A percentile compares a stretch with the other conserved stretches of the same genome.
Evolutionary conservation across 2,329 filamentous ascomycete genomes (phyloP).

Genomic region (Grosmannia huntii): DNA sequence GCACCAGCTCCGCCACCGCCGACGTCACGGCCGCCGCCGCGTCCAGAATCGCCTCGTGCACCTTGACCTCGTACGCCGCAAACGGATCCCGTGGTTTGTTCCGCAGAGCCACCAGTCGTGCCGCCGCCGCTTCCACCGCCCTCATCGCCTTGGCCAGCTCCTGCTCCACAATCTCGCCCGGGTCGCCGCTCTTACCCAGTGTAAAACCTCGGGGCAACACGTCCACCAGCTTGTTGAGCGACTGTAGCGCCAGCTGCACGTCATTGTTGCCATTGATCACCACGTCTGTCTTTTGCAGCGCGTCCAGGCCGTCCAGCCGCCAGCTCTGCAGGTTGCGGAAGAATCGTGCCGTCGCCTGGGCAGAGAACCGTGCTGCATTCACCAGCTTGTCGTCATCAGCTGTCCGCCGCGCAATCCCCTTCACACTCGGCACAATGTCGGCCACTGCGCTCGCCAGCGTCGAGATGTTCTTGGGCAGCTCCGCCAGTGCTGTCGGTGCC

Average conservation of each 20-base stretch:
- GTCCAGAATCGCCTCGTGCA: conserved; percentile 89
- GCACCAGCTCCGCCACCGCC: conserved; percentile 88
- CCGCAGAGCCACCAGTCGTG: conserved; percentile 78
- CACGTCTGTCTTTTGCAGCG: conserved; percentile 87
- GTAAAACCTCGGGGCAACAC: conserved; percentile 83
- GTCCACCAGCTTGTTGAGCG: conserved; percentile 85
- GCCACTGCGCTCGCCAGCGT: conserved; percentile 82
- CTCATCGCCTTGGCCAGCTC: conserved; percentile 90
- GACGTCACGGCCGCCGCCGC: conserved; percentile 87
- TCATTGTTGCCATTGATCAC: conserved; percentile 97
- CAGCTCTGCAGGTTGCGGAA: conserved; percentile 92
- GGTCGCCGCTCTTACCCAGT: conserved; percentile 66
- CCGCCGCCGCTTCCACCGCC: conserved; percentile 84
- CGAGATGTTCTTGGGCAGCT: conserved; percentile 87
- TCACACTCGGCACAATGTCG: conserved; percentile 91
- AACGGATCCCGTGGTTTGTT: conserved; percentile 95
- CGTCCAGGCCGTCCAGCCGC: conserved; percentile 79
- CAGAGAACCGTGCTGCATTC: conserved; percentile 70
- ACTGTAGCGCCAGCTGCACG: conserved; percentile 86
- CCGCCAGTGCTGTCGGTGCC: conserved; percentile 34
- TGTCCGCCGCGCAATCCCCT: conserved; percentile 83
- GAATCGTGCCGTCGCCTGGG: conserved; percentile 80
- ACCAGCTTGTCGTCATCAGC: conserved; percentile 93
- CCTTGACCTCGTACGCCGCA: conserved; percentile 90
- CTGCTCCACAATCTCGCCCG: conserved; percentile 84